Evolutionary conservation across 331 rosid genomes (phyloP).

Genomic region (Saraca asoca): DNA sequence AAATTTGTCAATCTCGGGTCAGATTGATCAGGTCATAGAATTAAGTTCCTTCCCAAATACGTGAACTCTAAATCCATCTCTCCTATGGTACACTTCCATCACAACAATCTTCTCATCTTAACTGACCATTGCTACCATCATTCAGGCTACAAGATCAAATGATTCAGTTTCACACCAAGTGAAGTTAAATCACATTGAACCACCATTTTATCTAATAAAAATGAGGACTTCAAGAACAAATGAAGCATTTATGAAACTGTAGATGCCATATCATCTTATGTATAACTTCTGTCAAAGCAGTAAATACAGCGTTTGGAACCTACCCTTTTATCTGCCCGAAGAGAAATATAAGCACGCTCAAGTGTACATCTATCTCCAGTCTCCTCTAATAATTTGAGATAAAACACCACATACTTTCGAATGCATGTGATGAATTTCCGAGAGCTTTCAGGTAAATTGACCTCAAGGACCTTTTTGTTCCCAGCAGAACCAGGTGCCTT

Average conservation of each 20-base stretch:
- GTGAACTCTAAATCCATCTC: slow-evolving; percentile 20
- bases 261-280: background rate
- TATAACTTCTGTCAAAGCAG: slow-evolving; percentile 28
- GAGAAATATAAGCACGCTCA: slow-evolving; percentile 88
- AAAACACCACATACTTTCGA: slow-evolving; percentile 82
- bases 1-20: slow-evolving; percentile 19
- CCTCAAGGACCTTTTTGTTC: slow-evolving; percentile 76
- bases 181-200: background rate
- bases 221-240: slow-evolving; percentile 10
- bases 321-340: slow-evolving; percentile 96
- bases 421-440: slow-evolving; percentile 96
- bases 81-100: slow-evolving; percentile 9
- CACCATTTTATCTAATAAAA: background rate
- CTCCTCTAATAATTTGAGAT: slow-evolving; percentile 90
- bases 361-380: slow-evolving; percentile 90
- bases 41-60: slow-evolving; percentile 16
- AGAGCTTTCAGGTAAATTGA: slow-evolving; percentile 94
- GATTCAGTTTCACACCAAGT: slow-evolving; percentile 22
- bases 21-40: slow-evolving; percentile 22
- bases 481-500: slow-evolving; percentile 81
- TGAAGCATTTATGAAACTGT: slow-evolving; percentile 25
- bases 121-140: slow-evolving; percentile 17
- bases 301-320: slow-evolving; percentile 33
- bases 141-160: slow-evolving; percentile 20
- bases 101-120: slow-evolving; percentile 1